Evolutionary conservation across 306 rosid species (phyloP).

Genomic region (Castanopsis chinensis): DNA sequence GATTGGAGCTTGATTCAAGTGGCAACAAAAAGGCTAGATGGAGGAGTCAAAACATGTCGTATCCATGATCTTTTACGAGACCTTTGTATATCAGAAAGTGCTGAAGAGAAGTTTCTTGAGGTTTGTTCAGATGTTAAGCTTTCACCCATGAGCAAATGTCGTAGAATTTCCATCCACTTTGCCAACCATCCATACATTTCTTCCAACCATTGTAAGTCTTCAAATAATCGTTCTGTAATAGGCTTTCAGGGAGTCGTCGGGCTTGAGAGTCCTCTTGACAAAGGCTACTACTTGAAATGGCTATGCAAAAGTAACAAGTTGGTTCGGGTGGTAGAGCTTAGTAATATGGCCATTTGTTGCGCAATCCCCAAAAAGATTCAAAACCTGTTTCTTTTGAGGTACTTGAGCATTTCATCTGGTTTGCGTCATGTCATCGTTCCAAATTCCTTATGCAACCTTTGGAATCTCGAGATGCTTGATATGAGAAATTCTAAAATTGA

Average conservation of each 20-base stretch:
- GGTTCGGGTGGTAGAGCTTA: neutral
- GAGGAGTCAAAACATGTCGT: slow-evolving; percentile 2
- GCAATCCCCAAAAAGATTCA: rapidly evolving
- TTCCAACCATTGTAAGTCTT: neutral
- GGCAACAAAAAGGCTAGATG: neutral
- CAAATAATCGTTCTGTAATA: neutral
- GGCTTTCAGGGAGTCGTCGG: neutral
- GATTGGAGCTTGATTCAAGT: slow-evolving; percentile 4
- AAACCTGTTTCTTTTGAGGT: neutral
- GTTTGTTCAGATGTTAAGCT: neutral
- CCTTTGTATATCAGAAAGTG: neutral
- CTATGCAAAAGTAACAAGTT: neutral
- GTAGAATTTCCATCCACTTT: neutral
- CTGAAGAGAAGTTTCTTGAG: neutral
- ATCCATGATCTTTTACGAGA: slow-evolving; percentile 7
- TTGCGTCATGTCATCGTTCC: rapidly evolving
- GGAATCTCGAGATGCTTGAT: neutral
- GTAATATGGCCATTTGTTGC: rapidly evolving
- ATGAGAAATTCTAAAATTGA: rapidly evolving
- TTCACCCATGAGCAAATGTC: neutral
- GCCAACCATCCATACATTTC: too few relatives aligned
- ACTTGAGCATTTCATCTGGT: neutral
- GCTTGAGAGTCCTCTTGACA: rapidly evolving
- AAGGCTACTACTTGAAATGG: neutral
- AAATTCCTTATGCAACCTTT: neutral